These are phyloP conservation scores for Cystobasidiaceae sp. DNA, from an alignment of 1,284 basidiomycete species.

Conservation along the genomic window DNA sequence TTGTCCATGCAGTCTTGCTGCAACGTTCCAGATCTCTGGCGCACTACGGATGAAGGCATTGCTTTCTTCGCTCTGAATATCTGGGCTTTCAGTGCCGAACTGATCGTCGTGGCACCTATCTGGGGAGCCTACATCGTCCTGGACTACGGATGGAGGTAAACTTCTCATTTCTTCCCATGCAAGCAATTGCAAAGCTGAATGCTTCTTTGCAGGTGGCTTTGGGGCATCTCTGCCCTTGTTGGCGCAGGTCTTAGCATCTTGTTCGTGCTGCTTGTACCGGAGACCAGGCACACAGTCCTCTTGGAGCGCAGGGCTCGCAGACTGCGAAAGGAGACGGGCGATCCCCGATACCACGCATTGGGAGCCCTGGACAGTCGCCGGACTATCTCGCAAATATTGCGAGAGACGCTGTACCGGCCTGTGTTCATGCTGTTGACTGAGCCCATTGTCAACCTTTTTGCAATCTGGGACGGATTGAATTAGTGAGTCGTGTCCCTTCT, in stretches of 20 bases:
- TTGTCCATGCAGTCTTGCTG: neutral
- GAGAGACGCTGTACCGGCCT: slow-evolving; percentile 20
- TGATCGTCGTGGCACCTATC: slow-evolving; percentile 41
- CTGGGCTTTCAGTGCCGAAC: slow-evolving; percentile 28
- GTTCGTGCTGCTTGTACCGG: slow-evolving; percentile 36
- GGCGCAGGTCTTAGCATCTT: slow-evolving; percentile 12
- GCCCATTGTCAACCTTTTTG: slow-evolving; percentile 29
- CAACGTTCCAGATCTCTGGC: slow-evolving; percentile 28
- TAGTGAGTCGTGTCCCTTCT: slow-evolving; percentile 17
- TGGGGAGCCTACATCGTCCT: slow-evolving; percentile 42
- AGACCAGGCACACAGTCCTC: slow-evolving; percentile 39
- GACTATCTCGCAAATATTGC: slow-evolving; percentile 24
- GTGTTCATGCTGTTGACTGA: slow-evolving; percentile 31
- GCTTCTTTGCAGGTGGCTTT: slow-evolving; percentile 25
- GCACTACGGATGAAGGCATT: slow-evolving; percentile 36
- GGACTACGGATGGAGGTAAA: slow-evolving; percentile 25
- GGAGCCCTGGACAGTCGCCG: slow-evolving; percentile 26
- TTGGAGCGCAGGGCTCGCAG: slow-evolving; percentile 26
- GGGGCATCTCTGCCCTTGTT: slow-evolving; percentile 39
- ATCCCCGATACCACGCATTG: slow-evolving; percentile 30
- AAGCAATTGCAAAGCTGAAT: neutral
- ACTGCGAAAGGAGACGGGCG: slow-evolving; percentile 31
- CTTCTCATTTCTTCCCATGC: neutral
- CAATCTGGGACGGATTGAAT: slow-evolving; percentile 31
- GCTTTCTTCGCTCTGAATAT: slow-evolving; percentile 25